Evolutionary conservation across 2,329 filamentous ascomycete species (phyloP), one percentile per base, ranked within the genome.

Genomic region (Penicillium sp.): DNA sequence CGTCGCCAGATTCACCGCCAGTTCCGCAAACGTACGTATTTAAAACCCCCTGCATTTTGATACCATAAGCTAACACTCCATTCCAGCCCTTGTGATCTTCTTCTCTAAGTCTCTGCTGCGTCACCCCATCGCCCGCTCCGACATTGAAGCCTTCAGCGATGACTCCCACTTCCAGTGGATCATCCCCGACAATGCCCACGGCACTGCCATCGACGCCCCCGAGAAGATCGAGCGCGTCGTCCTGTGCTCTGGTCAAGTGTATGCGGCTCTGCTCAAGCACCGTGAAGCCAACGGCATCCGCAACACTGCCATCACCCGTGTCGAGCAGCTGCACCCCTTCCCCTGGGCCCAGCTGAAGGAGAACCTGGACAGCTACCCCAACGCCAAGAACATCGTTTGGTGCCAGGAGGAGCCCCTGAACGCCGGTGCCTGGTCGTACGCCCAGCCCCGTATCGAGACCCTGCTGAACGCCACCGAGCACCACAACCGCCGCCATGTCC

Each of bases 321-420:
- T 99, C 62, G 94, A 99, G 79, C 94, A 99, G 78, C 84, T 99
- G 55, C 92, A 99, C 79, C 94, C 94, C 67, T 99, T 99, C 89
- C 94, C 94, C 46, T 99, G 94, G 92, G 86, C 92, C 65, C 91
- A 94, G 75, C 84, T 99, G 49, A 90, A 89, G 80, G 92, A 97
- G 74, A 97, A 97, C 79, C 83, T 99, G 48, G 92, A 99, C 79
- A 85, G 80, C 74, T 99, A 99, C 80, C 90, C 92, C 71, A 99
- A 99, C 74, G 92, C 92, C 64, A 90, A 96, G 82, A 92, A 91
- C 59, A 91, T 99, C 62, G 91, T 99, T 58, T 99, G 92, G 92
- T 87, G 85, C 63, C 94, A 99, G 77, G 94, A 99, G 74, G 94
- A 99, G 80, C 94, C 94, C 28, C 84, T 99, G 54, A 99, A 99